Conservation (phyloP, 306 rosid genomes). For the Pyrus communis region DNA sequence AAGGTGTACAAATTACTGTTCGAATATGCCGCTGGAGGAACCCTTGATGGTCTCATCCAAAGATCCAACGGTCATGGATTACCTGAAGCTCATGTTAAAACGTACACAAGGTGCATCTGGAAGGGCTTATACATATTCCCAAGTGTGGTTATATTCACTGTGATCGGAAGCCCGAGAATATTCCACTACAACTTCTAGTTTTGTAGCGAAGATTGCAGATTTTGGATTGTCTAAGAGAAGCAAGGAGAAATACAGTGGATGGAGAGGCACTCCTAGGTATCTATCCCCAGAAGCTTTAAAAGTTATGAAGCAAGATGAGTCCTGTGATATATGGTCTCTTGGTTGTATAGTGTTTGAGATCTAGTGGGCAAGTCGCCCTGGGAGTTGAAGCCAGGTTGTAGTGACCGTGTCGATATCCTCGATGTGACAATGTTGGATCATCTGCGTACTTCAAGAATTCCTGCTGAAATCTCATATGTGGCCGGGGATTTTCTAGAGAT, state of each 20-base stretch:
- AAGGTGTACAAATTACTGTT: neutral
- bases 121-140: conserved; percentile 3
- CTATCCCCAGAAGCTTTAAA: conserved; percentile 22
- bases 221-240: conserved; percentile 18
- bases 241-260: neutral
- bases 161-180: conserved; percentile 4
- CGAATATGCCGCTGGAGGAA: conserved; percentile 21
- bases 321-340: conserved; percentile 21
- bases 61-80: neutral
- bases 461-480: neutral
- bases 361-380: neutral
- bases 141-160: neutral
- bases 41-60: conserved; percentile 10
- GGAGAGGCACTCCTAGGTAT: conserved; percentile 17
- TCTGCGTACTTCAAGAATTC: neutral
- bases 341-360: conserved; percentile 23
- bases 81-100: neutral
- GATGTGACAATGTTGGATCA: neutral
- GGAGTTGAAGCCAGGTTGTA: too few species aligned
- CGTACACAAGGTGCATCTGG: neutral
- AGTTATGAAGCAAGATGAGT: neutral
- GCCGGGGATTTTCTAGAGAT: conserved; percentile 12
- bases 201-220: conserved; percentile 24
- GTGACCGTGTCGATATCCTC: neutral
- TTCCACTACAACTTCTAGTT: neutral